These are phyloP conservation scores for Metahyphopichia silvanorum DNA, from an alignment of 805 yeast species.

Conservation along the genomic window DNA sequence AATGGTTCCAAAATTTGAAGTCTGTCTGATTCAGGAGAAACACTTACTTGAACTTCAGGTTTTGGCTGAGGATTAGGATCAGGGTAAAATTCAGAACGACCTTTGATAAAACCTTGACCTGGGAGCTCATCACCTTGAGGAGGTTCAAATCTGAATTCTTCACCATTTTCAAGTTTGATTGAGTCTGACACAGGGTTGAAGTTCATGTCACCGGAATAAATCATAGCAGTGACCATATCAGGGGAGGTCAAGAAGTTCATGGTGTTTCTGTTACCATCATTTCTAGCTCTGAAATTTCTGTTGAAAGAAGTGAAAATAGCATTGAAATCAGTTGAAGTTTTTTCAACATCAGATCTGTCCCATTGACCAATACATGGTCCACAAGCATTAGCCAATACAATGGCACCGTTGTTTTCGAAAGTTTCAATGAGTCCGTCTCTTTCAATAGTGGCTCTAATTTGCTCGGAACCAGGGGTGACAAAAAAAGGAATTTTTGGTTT, in stretches of 20 bases:
- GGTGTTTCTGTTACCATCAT: constrained; percentile 96
- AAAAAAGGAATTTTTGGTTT: constrained; percentile 89
- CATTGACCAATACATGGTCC: constrained; percentile 99
- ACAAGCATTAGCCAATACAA: constrained; percentile 94
- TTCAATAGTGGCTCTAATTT: constrained; percentile 93
- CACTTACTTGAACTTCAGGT: constrained; percentile 57
- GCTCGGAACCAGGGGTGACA: constrained; percentile 98
- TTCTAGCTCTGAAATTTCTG: constrained; percentile 96
- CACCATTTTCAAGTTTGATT: constrained; percentile 68
- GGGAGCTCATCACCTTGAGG: constrained; percentile 88
- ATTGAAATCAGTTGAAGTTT: constrained; percentile 63
- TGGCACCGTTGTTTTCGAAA: constrained; percentile 85
- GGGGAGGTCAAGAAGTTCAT: constrained; percentile 99
- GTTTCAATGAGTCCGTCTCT: constrained; percentile 87
- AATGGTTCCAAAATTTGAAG: constrained; percentile 89
- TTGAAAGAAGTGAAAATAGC: constrained; percentile 96
- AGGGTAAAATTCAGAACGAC: constrained; percentile 76
- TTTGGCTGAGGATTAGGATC: constrained; percentile 63
- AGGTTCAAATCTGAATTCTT: constrained; percentile 71
- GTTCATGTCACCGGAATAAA: constrained; percentile 87
- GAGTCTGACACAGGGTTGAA: constrained; percentile 90
- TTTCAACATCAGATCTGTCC: constrained; percentile 84
- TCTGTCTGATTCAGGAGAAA: constrained; percentile 89
- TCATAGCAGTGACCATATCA: constrained; percentile 95
- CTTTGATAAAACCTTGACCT: constrained; percentile 67